These are phyloP conservation scores for Citrullus colocynthis DNA, from an alignment of 306 rosid genomes.

Conservation along the genomic window DNA sequence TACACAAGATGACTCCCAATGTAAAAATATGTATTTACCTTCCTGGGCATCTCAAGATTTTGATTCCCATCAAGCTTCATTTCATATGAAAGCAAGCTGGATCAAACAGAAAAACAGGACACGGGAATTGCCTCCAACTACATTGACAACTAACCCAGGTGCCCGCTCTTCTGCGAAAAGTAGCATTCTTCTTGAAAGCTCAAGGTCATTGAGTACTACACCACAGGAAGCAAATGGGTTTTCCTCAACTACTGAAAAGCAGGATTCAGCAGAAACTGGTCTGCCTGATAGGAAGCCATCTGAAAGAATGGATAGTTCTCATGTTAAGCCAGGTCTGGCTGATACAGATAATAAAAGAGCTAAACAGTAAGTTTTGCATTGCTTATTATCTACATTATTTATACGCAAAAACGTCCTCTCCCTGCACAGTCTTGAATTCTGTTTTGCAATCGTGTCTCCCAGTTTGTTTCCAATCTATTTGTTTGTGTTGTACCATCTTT, in stretches of 20 bases:
- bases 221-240: conserved; percentile 7
- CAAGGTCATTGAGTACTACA: background rate
- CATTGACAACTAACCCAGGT: conserved; percentile 23
- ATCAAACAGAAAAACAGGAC: conserved; percentile 55
- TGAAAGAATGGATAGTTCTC: background rate
- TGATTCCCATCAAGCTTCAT: conserved; percentile 48
- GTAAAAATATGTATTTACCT: conserved; percentile 3
- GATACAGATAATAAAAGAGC: conserved; percentile 13
- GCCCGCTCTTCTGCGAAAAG: conserved; percentile 41
- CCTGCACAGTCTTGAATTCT: background rate
- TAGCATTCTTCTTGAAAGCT: conserved; percentile 11
- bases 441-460: background rate
- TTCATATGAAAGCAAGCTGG: conserved; percentile 42
- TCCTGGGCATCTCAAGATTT: conserved; percentile 60
- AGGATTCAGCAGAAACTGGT: conserved; percentile 40
- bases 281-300: conserved; percentile 26
- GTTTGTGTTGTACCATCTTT: background rate
- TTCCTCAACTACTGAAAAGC: conserved; percentile 36
- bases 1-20: conserved; percentile 1
- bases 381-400: background rate
- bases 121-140: conserved; percentile 52
- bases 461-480: background rate
- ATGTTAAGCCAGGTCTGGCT: conserved; percentile 6
- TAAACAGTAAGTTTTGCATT: conserved; percentile 14
- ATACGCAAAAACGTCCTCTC: background rate